phyloP scores from a whole-genome alignment of 176 grass and related monocot genomes.

The Oryza officinalis region DNA sequence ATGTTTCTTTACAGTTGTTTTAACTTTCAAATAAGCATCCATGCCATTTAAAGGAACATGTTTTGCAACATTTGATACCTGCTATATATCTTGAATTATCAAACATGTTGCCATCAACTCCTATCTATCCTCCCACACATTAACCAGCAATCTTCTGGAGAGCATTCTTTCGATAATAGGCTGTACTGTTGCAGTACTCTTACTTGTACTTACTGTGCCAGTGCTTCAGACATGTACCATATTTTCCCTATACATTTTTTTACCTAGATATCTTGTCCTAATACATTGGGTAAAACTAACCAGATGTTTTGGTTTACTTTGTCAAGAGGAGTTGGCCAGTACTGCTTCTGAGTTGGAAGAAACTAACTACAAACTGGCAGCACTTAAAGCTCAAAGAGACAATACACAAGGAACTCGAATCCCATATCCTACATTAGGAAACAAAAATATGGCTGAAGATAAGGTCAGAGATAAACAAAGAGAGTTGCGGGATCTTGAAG shows the following conservation, averaged over 20 bases:
- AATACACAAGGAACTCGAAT: slow-evolving; percentile 53
- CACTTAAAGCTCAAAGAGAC: slow-evolving; percentile 64
- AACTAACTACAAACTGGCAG: slow-evolving; percentile 52
- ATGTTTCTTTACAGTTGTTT: slow-evolving; percentile 5
- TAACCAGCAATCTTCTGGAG: background rate
- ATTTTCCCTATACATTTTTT: background rate
- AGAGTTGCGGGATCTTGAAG: slow-evolving; percentile 71
- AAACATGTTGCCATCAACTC: slow-evolving; percentile 4
- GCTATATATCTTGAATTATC: background rate
- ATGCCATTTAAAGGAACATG: background rate
- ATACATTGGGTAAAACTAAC: slow-evolving; percentile 29
- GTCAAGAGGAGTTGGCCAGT: slow-evolving; percentile 73
- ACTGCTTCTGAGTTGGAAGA: slow-evolving; percentile 68
- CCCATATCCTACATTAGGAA: slow-evolving; percentile 55
- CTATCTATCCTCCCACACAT: background rate
- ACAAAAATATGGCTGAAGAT: slow-evolving; percentile 53
- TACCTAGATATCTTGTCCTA: background rate
- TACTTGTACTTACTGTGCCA: background rate
- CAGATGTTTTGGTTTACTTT: slow-evolving; percentile 32
- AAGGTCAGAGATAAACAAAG: slow-evolving; percentile 70
- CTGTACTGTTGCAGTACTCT: background rate
- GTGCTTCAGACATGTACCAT: background rate
- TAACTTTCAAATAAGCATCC: background rate
- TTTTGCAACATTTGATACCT: background rate
- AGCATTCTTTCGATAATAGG: background rate